Conservation (phyloP, 2,329 filamentous ascomycete genomes). For the Dryadomyces sulphureus region DNA sequence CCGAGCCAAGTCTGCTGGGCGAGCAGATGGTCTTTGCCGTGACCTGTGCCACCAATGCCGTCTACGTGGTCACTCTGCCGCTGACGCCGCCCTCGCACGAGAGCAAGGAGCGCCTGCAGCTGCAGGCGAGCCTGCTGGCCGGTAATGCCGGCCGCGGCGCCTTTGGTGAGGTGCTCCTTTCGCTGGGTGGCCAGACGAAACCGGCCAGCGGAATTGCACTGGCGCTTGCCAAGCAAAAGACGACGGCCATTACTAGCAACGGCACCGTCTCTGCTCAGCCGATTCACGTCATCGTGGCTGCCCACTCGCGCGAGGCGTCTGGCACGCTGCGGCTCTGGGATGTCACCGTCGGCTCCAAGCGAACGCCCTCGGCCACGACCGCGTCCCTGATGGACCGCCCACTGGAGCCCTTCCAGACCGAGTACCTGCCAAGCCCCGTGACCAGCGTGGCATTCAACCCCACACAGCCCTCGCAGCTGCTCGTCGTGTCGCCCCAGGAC, state of each 20-base stretch:
- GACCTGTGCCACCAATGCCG: slow-evolving; percentile 40
- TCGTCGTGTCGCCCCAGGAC: slow-evolving; percentile 38
- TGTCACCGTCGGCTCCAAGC: slow-evolving; percentile 30
- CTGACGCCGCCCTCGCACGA: slow-evolving; percentile 45
- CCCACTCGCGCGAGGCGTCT: slow-evolving; percentile 43
- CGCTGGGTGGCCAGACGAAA: slow-evolving; percentile 37
- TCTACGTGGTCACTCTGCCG: slow-evolving; percentile 43
- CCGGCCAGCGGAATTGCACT: slow-evolving; percentile 41
- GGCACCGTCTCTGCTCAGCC: slow-evolving; percentile 14
- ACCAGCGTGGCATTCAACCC: slow-evolving; percentile 46
- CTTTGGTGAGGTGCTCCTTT: slow-evolving; percentile 46
- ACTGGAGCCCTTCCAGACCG: slow-evolving; percentile 42
- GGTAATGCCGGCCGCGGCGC: slow-evolving; percentile 42
- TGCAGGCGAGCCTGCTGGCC: slow-evolving; percentile 34
- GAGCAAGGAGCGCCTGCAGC: slow-evolving; percentile 40
- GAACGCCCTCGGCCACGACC: slow-evolving; percentile 15
- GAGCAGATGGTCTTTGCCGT: slow-evolving; percentile 47
- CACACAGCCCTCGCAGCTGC: slow-evolving; percentile 39
- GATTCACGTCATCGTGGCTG: slow-evolving; percentile 39
- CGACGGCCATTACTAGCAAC: slow-evolving; percentile 19
- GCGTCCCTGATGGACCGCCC: slow-evolving; percentile 9
- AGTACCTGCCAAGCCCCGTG: slow-evolving; percentile 40
- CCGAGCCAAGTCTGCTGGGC: slow-evolving; percentile 32
- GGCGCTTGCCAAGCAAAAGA: slow-evolving; percentile 16
- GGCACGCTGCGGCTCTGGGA: slow-evolving; percentile 45